These are phyloP conservation scores for Neolentinus lepideus DNA, from an alignment of 1,284 basidiomycete species.

Conservation along the genomic window DNA sequence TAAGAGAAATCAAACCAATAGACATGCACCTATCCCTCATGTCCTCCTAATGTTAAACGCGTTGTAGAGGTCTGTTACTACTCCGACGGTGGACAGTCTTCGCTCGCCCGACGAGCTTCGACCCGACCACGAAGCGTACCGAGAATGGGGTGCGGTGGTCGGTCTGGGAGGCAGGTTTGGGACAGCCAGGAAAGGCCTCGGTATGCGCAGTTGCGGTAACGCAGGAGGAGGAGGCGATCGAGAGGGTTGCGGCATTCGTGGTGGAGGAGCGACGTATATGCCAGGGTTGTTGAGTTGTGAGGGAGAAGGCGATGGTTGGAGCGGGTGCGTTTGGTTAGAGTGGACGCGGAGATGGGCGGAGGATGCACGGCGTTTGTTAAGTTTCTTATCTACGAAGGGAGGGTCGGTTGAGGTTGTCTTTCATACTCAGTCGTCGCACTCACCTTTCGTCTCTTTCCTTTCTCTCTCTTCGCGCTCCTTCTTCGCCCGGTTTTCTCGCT, in stretches of 20 bases:
- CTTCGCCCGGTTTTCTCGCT: constrained; percentile 10
- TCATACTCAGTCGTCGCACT: background rate
- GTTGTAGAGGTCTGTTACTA: background rate
- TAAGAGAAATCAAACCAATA: background rate
- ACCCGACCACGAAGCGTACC: background rate
- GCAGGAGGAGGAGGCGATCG: background rate
- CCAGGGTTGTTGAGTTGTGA: constrained; percentile 36
- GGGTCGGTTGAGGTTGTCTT: background rate
- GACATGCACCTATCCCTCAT: background rate
- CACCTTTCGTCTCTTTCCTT: constrained; percentile 14
- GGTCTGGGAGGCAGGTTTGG: background rate
- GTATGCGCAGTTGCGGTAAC: background rate
- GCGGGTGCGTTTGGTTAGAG: constrained; percentile 23
- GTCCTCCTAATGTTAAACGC: background rate
- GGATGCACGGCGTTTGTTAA: constrained; percentile 4
- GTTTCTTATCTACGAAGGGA: background rate
- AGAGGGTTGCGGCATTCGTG: constrained; percentile 6
- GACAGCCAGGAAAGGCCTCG: background rate
- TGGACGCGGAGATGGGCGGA: constrained; percentile 8
- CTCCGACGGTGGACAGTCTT: background rate
- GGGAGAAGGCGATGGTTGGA: constrained; percentile 35
- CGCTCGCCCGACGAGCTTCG: background rate
- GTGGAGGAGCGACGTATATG: constrained; percentile 29
- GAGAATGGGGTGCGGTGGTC: background rate
- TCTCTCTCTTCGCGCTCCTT: constrained; percentile 5